Base-by-base conservation (phyloP, 805 yeast genomes). In the Candida easanensis region DNA sequence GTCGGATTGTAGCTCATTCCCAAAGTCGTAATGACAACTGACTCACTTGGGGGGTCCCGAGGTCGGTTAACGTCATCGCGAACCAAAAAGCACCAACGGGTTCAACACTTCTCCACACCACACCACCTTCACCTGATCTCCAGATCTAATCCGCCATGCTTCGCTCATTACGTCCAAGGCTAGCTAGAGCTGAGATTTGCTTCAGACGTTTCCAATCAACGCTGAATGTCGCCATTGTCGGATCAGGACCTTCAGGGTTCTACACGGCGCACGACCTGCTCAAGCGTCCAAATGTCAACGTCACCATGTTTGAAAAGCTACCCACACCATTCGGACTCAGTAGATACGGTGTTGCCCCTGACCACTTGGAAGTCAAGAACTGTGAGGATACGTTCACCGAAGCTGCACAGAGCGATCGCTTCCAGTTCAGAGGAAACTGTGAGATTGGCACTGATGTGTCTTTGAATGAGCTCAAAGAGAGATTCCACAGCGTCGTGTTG, bases 321-420 rank as follows among this genome's bases (percentile, higher is more conserved):
- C 96, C 97, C 0, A 82, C 89, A 6, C 99, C 99, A 0, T 91
- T 76, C 66, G 99, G 99, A 0, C 71, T 93, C 26, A 81, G 90
- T 33, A 66, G 99, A 27, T 90, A 77, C 60, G 99, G 99, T 1
- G 98, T 93, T n/a, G 97, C 99, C 0, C 99, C 99, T 2, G 99
- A 93, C 64, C 97, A 93, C 64, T 96, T 97, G 0, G 98, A 93
- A 57, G 98, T 93, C 25, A 91, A 90, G 61, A 81, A 81, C 46
- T 85, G 93, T 54, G 75, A 71, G 39, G 70, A 84, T 16, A 81
- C 89, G 40, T 84, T 93, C 58, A 74, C 73, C 9, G 80, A 68
- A 14, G 45, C 51, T 52, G 54, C 66, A 57, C 42, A 51, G 19
- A 53, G 58, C 11, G 60, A 64, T 11, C 53, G 62, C 2, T 79